Conservation (phyloP, 352 stramenopile genomes). For the Peronospora belbahrii region DNA sequence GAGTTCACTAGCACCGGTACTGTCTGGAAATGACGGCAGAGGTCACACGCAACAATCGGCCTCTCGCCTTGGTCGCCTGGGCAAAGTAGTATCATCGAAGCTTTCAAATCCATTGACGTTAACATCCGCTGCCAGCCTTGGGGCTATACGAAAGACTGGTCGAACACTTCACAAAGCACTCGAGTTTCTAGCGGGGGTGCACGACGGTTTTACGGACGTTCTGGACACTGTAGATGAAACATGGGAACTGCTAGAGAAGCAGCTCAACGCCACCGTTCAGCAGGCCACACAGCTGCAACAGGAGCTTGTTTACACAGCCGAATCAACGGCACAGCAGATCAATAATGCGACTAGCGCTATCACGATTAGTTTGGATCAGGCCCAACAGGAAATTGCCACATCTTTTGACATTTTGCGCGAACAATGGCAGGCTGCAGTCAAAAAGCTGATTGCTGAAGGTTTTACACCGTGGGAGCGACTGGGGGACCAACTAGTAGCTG, state of each 20-base stretch:
- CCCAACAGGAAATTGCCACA: slow-evolving; percentile 21
- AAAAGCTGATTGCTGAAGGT: slow-evolving; percentile 12
- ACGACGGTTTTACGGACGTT: slow-evolving; percentile 25
- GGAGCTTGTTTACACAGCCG: slow-evolving; percentile 21
- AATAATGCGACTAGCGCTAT: slow-evolving; percentile 18
- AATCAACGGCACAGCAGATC: slow-evolving; percentile 22
- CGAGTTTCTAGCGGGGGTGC: slow-evolving; percentile 21
- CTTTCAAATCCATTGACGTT: slow-evolving; percentile 15
- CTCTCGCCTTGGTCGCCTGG: slow-evolving; percentile 20
- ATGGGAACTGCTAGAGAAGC: slow-evolving; percentile 23
- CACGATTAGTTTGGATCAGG: slow-evolving; percentile 19
- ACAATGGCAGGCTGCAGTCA: slow-evolving; percentile 17
- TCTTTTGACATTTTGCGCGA: slow-evolving; percentile 22
- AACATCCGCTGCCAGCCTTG: slow-evolving; percentile 13
- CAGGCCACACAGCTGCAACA: slow-evolving; percentile 20
- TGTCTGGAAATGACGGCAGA: slow-evolving; percentile 14
- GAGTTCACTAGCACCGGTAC: slow-evolving; percentile 20
- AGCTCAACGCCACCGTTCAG: slow-evolving; percentile 23
- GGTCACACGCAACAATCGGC: slow-evolving; percentile 21
- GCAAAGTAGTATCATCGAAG: slow-evolving; percentile 20
- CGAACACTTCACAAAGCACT: slow-evolving; percentile 26
- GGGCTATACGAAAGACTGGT: slow-evolving; percentile 21
- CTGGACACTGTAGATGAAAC: slow-evolving; percentile 19
- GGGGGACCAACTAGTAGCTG: slow-evolving; percentile 21
- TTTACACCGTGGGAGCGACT: slow-evolving; percentile 28